Base-by-base conservation (phyloP, 148 eudicot genomes). In the Arbutus unedo region DNA sequence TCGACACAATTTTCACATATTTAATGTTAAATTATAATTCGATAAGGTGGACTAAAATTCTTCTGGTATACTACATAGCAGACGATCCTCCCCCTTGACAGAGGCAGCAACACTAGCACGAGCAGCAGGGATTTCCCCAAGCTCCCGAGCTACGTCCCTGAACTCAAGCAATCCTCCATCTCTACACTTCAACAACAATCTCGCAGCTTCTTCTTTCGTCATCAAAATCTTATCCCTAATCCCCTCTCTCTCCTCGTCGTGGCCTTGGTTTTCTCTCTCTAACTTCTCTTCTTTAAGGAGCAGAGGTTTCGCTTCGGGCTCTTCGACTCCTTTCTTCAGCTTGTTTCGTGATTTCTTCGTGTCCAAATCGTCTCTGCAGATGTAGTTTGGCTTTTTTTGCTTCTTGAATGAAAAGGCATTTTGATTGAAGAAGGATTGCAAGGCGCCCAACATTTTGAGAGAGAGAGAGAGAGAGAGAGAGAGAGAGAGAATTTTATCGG, bases 201-300 rank as follows among this genome's bases (percentile, higher is more conserved):
- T 80, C 2, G 82, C 83, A 14, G 92, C 94, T 66, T 91, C 92
- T 77, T 85, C 87, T 73, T 87, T 90, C 5, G 91, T 91, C 89
- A 91, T 86, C 85, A 90, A 67, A 43, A 90, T 73, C 54, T 89
- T 91, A 31, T 90, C 90, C 77, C 74, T 86, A 8, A 82, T 11
- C 25, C 74, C 82, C 19, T 3, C 79, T 74, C 18, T 66, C n/a
- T 67, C 79, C 10, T 45, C 38, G 5, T 4, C 10, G 48, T 8
- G 3, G 55, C 78, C 43, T 1, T 75, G 53, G 18, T 19, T 74
- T 4, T 23, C 38, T 23, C 23, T 31, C 43, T 23, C 55, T 4
- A 19, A 5, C 31, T 49, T 16, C 18, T 49, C 50, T 80, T 31
- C 57, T 79, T 49, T 8, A 13, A 14, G 19, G 6, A 79, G 44